A percentile compares a stretch with the other conserved stretches of the same genome.
These are phyloP conservation scores for Xylaria digitata DNA, from an alignment of 2,329 filamentous ascomycete genomes.

Conservation along the genomic window DNA sequence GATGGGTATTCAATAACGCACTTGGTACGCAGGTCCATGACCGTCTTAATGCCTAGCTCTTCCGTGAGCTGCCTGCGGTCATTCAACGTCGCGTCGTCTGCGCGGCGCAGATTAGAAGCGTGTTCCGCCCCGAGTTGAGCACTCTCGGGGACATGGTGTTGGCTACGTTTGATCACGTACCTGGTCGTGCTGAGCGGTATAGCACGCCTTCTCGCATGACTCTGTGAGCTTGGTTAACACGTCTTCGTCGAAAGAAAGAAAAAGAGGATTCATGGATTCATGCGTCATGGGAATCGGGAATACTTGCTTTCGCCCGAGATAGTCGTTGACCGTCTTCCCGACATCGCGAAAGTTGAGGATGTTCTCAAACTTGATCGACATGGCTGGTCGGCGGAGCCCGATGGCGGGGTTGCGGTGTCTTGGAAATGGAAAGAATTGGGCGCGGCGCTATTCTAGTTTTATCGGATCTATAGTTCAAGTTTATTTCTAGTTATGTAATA, in stretches of 20 bases:
- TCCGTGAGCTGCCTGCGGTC: conserved; percentile 71
- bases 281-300: too few species aligned
- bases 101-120: conserved; percentile 13
- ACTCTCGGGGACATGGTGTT: background rate
- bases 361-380: conserved; percentile 59
- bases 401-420: background rate
- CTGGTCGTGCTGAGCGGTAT: conserved; percentile 74
- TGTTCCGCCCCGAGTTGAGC: background rate
- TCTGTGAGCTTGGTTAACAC: conserved; percentile 46
- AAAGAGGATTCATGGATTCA: too few species aligned
- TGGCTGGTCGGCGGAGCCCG: conserved; percentile 12
- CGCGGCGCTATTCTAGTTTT: background rate
- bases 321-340: conserved; percentile 72
- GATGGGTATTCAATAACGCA: conserved; percentile 51
- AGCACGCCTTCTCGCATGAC: conserved; percentile 70
- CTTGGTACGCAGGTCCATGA: conserved; percentile 84
- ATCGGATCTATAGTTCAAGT: background rate
- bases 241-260: background rate
- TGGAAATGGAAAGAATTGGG: background rate
- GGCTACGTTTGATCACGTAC: conserved; percentile 47
- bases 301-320: conserved; percentile 65
- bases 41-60: conserved; percentile 73
- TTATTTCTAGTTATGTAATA: background rate
- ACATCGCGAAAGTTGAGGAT: conserved; percentile 84
- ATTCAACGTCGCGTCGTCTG: conserved; percentile 75